Evolutionary conservation across 2,329 filamentous ascomycete species (phyloP).

Genomic region (Zymoseptoria crescenta): DNA sequence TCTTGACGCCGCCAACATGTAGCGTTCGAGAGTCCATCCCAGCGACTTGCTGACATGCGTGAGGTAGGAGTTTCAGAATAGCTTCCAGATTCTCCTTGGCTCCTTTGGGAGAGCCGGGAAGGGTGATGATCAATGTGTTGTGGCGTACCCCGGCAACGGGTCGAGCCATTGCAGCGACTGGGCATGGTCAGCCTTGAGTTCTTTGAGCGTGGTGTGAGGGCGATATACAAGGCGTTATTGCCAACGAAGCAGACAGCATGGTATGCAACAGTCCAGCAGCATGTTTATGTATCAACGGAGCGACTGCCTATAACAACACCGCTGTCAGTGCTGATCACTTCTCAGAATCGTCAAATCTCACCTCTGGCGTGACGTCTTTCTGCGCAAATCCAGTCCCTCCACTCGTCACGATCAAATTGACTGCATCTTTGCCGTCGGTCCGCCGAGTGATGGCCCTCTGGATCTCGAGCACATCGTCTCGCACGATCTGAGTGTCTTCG

Average conservation of each 20-base stretch:
- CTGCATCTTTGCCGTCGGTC: conserved; percentile 53
- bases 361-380: conserved; percentile 82
- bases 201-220: conserved; percentile 6
- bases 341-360: conserved; percentile 32
- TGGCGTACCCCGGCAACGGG: conserved; percentile 84
- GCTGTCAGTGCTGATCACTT: not conserved
- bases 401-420: conserved; percentile 78
- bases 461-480: conserved; percentile 68
- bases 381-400: conserved; percentile 89
- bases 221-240: conserved; percentile 77
- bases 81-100: conserved; percentile 89
- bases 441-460: conserved; percentile 64
- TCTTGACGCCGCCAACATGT: conserved; percentile 73
- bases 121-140: conserved; percentile 72
- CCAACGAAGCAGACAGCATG: conserved; percentile 79
- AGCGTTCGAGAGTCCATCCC: conserved; percentile 72
- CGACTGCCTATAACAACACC: conserved; percentile 62
- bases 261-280: conserved; percentile 89
- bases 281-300: conserved; percentile 69
- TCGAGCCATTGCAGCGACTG: conserved; percentile 93
- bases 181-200: conserved; percentile 13
- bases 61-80: conserved; percentile 80
- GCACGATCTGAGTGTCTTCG: conserved; percentile 63
- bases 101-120: conserved; percentile 92
- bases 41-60: conserved; percentile 85